Conservation (phyloP, 306 rosid genomes). For the Albizia julibrissin region DNA sequence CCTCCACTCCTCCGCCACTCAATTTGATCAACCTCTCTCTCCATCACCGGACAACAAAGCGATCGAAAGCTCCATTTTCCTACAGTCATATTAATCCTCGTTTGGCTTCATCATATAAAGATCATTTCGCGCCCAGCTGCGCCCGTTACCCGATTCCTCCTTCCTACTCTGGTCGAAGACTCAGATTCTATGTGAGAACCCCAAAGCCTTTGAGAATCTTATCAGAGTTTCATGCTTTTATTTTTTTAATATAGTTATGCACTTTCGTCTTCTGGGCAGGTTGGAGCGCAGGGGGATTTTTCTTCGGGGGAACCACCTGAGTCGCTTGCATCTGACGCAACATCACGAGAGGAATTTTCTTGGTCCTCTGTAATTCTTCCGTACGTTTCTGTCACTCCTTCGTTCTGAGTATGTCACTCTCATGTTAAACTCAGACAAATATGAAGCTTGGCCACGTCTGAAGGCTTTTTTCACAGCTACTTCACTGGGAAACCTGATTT, state of each 20-base stretch:
- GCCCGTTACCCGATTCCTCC: slow-evolving; percentile 32
- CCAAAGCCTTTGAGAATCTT: slow-evolving; percentile 19
- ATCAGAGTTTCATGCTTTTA: slow-evolving; percentile 31
- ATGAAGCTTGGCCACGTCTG: neutral
- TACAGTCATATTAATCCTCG: slow-evolving; percentile 28
- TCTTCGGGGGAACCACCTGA: slow-evolving; percentile 56
- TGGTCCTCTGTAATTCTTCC: slow-evolving; percentile 83
- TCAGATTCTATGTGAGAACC: slow-evolving; percentile 52
- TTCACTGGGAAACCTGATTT: neutral
- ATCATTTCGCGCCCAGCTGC: slow-evolving; percentile 31
- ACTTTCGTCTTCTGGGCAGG: slow-evolving; percentile 50
- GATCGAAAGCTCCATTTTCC: slow-evolving; percentile 35
- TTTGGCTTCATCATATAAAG: slow-evolving; percentile 33
- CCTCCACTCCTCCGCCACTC: slow-evolving; percentile 42
- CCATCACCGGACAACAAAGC: slow-evolving; percentile 38
- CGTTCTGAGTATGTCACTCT: neutral
- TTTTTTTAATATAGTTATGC: slow-evolving; percentile 27
- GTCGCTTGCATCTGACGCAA: slow-evolving; percentile 56
- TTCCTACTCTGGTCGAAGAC: slow-evolving; percentile 36
- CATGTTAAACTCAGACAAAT: neutral
- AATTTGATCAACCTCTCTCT: slow-evolving; percentile 37
- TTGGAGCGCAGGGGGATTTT: slow-evolving; percentile 55
- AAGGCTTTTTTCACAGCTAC: neutral
- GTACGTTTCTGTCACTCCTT: slow-evolving; percentile 52
- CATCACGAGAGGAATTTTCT: slow-evolving; percentile 57